Percentiles rank a stretch among this genome's conserved stretches.
phyloP scores from a whole-genome alignment of 768 basidiomycete genomes.

The Kwoniella sp. region DNA sequence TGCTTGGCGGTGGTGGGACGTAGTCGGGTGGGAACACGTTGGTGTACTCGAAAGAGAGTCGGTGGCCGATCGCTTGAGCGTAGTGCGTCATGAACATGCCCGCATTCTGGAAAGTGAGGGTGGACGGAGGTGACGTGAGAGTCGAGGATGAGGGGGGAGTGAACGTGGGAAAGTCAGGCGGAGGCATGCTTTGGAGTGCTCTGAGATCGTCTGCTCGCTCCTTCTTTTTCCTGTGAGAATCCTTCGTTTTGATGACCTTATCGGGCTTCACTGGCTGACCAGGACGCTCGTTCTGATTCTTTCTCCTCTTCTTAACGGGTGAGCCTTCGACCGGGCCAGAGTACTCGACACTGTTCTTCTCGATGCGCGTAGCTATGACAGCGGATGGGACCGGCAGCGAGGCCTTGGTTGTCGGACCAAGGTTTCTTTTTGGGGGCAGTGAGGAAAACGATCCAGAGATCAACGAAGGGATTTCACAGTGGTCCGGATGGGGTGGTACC shows the following conservation, averaged over 20 bases:
- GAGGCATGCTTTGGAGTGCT: not conserved
- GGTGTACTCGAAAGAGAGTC: not conserved
- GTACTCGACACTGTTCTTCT: too few relatives aligned
- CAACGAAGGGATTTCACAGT: too few relatives aligned
- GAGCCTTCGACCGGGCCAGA: too few relatives aligned
- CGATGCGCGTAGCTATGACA: too few relatives aligned
- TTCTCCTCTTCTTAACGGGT: too few relatives aligned
- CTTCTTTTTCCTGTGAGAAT: not conserved
- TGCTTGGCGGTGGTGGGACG: not conserved
- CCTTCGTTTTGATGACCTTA: too few relatives aligned
- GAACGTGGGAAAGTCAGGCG: not conserved
- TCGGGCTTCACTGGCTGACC: too few relatives aligned
- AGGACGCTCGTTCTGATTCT: too few relatives aligned
- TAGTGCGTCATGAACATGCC: conserved; percentile 25
- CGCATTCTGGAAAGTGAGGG: conserved; percentile 26
- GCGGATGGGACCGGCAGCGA: too few relatives aligned
- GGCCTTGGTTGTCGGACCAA: too few relatives aligned
- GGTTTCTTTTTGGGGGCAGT: too few relatives aligned
- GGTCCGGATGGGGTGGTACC: not conserved
- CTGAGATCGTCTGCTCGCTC: not conserved
- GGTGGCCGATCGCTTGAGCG: conserved; percentile 26
- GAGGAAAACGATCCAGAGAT: too few relatives aligned
- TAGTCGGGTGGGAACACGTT: not conserved
- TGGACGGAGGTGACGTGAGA: conserved; percentile 1
- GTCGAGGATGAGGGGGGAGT: conserved; percentile 17